phyloP scores from a whole-genome alignment of 371 early-diverging fungal species.

The Rhizopus stolonifer region DNA sequence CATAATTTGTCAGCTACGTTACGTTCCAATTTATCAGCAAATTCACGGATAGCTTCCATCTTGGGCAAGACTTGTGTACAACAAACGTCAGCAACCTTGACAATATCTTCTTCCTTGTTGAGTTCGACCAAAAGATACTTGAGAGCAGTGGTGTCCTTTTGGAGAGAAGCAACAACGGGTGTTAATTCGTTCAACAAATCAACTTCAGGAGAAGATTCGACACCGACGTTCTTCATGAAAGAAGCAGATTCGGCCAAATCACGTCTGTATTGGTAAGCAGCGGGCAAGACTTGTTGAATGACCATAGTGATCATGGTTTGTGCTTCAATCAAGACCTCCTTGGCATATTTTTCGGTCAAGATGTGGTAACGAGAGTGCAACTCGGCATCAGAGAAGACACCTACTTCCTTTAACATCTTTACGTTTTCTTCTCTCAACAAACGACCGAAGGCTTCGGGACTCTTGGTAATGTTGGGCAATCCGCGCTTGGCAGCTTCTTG shows the following conservation, averaged over 20 bases:
- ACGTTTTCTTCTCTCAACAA: constrained; percentile 70
- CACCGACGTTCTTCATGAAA: constrained; percentile 64
- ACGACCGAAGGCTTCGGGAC: constrained; percentile 86
- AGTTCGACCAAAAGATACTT: constrained; percentile 60
- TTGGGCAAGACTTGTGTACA: constrained; percentile 61
- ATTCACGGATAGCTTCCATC: constrained; percentile 72
- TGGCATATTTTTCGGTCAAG: constrained; percentile 92
- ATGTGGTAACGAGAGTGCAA: constrained; percentile 92
- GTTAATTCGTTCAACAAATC: constrained; percentile 67
- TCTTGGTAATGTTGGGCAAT: constrained; percentile 87
- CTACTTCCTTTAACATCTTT: constrained; percentile 74
- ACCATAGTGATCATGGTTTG: constrained; percentile 87
- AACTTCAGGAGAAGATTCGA: constrained; percentile 67
- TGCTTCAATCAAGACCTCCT: constrained; percentile 94
- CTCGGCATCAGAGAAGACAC: constrained; percentile 88
- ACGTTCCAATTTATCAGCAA: constrained; percentile 79
- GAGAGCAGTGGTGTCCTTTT: constrained; percentile 56
- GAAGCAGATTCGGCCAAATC: constrained; percentile 76
- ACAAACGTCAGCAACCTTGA: constrained; percentile 66
- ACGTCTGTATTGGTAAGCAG: constrained; percentile 86
- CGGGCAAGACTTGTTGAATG: constrained; percentile 84
- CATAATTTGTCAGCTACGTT: constrained; percentile 87
- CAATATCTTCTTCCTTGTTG: constrained; percentile 58
- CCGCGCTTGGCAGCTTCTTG: constrained; percentile 85
- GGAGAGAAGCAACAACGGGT: constrained; percentile 59